Evolutionary conservation across 192 early-diverging fungal species (phyloP).

Genomic region (Kappamyces sp.): DNA sequence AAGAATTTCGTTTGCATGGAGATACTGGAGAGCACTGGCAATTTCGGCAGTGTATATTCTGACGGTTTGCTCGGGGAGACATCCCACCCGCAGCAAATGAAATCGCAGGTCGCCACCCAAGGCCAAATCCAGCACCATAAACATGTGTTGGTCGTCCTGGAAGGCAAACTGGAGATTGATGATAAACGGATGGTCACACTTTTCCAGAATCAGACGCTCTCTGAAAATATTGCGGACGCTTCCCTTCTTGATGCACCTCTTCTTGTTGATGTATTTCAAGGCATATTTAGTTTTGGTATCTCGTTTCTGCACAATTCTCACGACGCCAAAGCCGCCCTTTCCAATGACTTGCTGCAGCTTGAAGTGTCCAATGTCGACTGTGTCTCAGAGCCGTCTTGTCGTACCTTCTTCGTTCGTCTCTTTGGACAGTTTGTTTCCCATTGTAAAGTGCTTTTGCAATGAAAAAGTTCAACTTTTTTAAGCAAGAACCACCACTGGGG

Average conservation of each 20-base stretch:
- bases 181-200: slow-evolving; percentile 79
- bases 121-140: slow-evolving; percentile 59
- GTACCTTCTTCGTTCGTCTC: background rate
- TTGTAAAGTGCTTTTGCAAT: background rate
- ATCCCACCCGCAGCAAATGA: slow-evolving; percentile 37
- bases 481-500: too few relatives aligned
- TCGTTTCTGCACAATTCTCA: slow-evolving; percentile 91
- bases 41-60: slow-evolving; percentile 42
- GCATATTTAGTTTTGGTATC: slow-evolving; percentile 73
- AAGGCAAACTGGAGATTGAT: slow-evolving; percentile 62
- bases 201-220: slow-evolving; percentile 82
- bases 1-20: slow-evolving; percentile 40
- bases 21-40: slow-evolving; percentile 31
- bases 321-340: slow-evolving; percentile 94
- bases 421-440: background rate
- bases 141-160: slow-evolving; percentile 59
- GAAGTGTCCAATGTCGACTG: slow-evolving; percentile 84
- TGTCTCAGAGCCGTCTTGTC: background rate
- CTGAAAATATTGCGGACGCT: slow-evolving; percentile 84
- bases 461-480: background rate
- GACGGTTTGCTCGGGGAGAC: slow-evolving; percentile 37
- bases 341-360: slow-evolving; percentile 83
- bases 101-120: slow-evolving; percentile 54
- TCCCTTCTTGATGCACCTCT: slow-evolving; percentile 76
- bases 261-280: slow-evolving; percentile 98